phyloP scores from a whole-genome alignment of 192 early-diverging fungal species.

The Umbelopsis sp. region DNA sequence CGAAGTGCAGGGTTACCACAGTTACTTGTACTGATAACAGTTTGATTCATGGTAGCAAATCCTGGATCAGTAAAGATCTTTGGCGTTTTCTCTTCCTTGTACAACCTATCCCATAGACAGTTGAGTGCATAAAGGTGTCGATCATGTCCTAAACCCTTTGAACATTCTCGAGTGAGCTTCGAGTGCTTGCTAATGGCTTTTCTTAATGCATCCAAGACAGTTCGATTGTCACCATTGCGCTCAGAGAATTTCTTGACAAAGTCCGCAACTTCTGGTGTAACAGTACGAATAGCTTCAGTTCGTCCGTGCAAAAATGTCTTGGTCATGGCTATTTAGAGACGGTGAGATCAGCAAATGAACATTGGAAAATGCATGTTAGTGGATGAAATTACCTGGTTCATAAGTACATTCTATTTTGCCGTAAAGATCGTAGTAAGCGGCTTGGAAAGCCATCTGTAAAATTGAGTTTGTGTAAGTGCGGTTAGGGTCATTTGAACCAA shows the following conservation, averaged over 20 bases:
- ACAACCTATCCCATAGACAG: slow-evolving; percentile 52
- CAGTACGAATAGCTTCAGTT: slow-evolving; percentile 79
- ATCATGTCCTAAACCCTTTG: slow-evolving; percentile 80
- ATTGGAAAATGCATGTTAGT: background rate
- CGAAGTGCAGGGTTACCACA: slow-evolving; percentile 69
- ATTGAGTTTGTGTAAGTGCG: background rate
- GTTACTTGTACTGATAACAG: slow-evolving; percentile 74
- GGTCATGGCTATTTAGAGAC: slow-evolving; percentile 49
- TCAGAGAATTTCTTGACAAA: slow-evolving; percentile 73
- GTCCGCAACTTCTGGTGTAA: slow-evolving; percentile 60
- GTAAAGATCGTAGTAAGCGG: slow-evolving; percentile 79
- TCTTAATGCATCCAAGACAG: slow-evolving; percentile 54
- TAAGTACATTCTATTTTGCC: slow-evolving; percentile 67
- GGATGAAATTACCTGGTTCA: slow-evolving; percentile 61
- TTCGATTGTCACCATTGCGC: slow-evolving; percentile 32
- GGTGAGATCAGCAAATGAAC: slow-evolving; percentile 36
- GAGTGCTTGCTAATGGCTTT: slow-evolving; percentile 66
- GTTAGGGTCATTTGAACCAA: background rate
- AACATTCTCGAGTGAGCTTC: slow-evolving; percentile 66
- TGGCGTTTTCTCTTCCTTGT: slow-evolving; percentile 31
- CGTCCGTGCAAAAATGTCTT: slow-evolving; percentile 76
- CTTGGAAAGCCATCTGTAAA: slow-evolving; percentile 77
- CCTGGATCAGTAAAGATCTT: slow-evolving; percentile 46
- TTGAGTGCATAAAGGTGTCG: slow-evolving; percentile 86
- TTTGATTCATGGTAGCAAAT: slow-evolving; percentile 51